Percentiles rank a stretch among this genome's conserved stretches.
Evolutionary conservation across 805 yeast species (phyloP).

Genomic region (Candida bentonensis): DNA sequence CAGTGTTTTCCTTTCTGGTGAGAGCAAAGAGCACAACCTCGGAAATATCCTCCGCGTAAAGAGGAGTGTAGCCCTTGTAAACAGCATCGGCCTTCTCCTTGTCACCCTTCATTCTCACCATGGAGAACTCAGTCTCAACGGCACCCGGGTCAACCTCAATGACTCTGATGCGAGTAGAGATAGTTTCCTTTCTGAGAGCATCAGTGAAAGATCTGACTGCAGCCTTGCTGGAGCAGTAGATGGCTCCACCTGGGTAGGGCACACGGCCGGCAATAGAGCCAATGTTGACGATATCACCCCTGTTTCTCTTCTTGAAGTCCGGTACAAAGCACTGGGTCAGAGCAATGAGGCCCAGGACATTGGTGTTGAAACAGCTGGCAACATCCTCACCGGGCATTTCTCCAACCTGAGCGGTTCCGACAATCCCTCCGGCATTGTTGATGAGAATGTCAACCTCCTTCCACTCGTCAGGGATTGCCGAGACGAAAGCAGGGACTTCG

Average conservation of each 20-base stretch:
- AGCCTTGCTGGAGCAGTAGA: constrained; percentile 58
- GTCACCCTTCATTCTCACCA: constrained; percentile 54
- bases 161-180: constrained; percentile 54
- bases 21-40: constrained; percentile 55
- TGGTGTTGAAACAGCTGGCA: constrained; percentile 66
- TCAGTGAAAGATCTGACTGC: constrained; percentile 44
- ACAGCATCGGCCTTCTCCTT: constrained; percentile 44
- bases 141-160: constrained; percentile 69
- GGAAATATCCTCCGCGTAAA: constrained; percentile 60
- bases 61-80: constrained; percentile 54
- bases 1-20: constrained; percentile 57
- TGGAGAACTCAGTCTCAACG: constrained; percentile 65
- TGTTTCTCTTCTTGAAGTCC: constrained; percentile 53
- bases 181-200: constrained; percentile 56
- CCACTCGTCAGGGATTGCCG: constrained; percentile 37
- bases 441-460: constrained; percentile 44
- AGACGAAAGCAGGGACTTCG: constrained; percentile 37
- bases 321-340: constrained; percentile 70
- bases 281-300: constrained; percentile 45
- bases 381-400: constrained; percentile 49
- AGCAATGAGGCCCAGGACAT: constrained; percentile 73
- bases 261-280: constrained; percentile 64
- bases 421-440: constrained; percentile 58
- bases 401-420: constrained; percentile 70
- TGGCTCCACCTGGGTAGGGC: constrained; percentile 57